A percentile compares a stretch with the other conserved stretches of the same genome.
Evolutionary conservation across 345 rosid species (phyloP).

Genomic region (Trapa bicornis): DNA sequence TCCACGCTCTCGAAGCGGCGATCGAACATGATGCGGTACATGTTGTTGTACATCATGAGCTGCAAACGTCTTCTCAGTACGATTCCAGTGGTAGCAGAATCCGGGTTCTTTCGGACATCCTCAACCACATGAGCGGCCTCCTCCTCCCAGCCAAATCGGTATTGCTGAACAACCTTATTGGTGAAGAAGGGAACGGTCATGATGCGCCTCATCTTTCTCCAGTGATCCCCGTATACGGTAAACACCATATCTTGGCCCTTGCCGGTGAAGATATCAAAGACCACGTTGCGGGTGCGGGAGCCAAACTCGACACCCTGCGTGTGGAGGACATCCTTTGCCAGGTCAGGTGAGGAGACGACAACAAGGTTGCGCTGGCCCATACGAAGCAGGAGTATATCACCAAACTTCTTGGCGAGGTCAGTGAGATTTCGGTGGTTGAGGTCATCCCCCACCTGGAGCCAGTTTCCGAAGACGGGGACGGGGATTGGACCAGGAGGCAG

Average conservation of each 20-base stretch:
- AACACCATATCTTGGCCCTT: slow-evolving; percentile 99
- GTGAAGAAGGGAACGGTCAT: slow-evolving; percentile 99
- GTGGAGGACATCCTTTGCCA: slow-evolving; percentile 80
- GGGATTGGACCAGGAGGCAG: slow-evolving; percentile 91
- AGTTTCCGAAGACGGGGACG: slow-evolving; percentile 84
- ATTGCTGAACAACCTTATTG: slow-evolving; percentile 73
- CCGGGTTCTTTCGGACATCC: slow-evolving; percentile 63
- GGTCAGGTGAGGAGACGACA: slow-evolving; percentile 80
- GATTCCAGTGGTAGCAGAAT: slow-evolving; percentile 55
- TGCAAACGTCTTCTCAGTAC: slow-evolving; percentile 71
- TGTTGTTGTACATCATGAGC: slow-evolving; percentile 93
- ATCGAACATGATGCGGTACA: slow-evolving; percentile 96
- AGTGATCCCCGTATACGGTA: slow-evolving; percentile 96
- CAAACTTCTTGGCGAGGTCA: slow-evolving; percentile 60
- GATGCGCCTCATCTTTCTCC: slow-evolving; percentile 96
- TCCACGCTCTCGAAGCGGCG: slow-evolving; percentile 77
- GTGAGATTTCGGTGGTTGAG: slow-evolving; percentile 81
- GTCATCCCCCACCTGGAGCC: slow-evolving; percentile 99
- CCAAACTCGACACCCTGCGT: slow-evolving; percentile 96
- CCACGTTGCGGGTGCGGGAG: slow-evolving; percentile 84
- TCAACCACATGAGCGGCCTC: slow-evolving; percentile 67
- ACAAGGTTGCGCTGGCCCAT: slow-evolving; percentile 92
- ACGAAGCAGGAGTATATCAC: slow-evolving; percentile 56
- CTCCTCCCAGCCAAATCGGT: slow-evolving; percentile 57
- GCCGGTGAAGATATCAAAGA: slow-evolving; percentile 91